Conservation (phyloP, 805 yeast species). For the Metschnikowia drakensbergensis region DNA sequence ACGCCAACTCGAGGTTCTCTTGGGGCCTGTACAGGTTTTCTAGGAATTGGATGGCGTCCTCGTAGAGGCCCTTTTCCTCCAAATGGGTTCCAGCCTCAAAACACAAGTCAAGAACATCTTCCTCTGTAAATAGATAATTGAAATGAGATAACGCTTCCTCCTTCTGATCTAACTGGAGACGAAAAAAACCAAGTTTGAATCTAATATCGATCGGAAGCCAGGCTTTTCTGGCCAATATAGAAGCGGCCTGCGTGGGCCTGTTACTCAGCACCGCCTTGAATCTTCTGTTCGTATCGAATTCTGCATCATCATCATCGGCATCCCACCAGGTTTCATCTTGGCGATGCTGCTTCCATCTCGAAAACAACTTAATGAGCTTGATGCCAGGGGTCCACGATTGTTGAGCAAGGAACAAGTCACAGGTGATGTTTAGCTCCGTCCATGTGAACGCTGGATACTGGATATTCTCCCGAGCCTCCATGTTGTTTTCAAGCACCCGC, state of each 20-base stretch:
- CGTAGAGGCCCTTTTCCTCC: conserved; percentile 62
- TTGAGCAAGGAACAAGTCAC: conserved; percentile 73
- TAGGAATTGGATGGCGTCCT: conserved; percentile 73
- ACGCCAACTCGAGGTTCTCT: conserved; percentile 46
- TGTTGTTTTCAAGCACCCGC: conserved; percentile 59
- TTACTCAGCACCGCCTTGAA: conserved; percentile 26
- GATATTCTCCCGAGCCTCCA: conserved; percentile 27
- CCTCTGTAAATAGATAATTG: conserved; percentile 51
- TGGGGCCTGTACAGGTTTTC: conserved; percentile 29
- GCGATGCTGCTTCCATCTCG: conserved; percentile 81
- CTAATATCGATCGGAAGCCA: conserved; percentile 83
- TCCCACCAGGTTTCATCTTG: conserved; percentile 65
- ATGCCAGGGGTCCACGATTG: conserved; percentile 64
- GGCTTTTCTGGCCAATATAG: conserved; percentile 25
- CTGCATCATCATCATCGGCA: conserved; percentile 63
- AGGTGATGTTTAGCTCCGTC: conserved; percentile 81
- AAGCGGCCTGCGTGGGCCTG: conserved; percentile 8
- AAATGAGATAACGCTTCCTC: conserved; percentile 76
- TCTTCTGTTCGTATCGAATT: conserved; percentile 63
- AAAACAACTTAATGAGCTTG: conserved; percentile 59
- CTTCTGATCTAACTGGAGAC: conserved; percentile 60
- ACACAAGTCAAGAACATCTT: conserved; percentile 66
- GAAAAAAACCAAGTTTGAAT: conserved; percentile 68
- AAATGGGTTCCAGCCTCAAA: conserved; percentile 72
- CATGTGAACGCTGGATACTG: conserved; percentile 65